Percentiles rank a stretch among this genome's conserved stretches.
These are phyloP conservation scores for Endocarpon pusillum DNA, from an alignment of 495 filamentous ascomycete species.

Conservation along the genomic window DNA sequence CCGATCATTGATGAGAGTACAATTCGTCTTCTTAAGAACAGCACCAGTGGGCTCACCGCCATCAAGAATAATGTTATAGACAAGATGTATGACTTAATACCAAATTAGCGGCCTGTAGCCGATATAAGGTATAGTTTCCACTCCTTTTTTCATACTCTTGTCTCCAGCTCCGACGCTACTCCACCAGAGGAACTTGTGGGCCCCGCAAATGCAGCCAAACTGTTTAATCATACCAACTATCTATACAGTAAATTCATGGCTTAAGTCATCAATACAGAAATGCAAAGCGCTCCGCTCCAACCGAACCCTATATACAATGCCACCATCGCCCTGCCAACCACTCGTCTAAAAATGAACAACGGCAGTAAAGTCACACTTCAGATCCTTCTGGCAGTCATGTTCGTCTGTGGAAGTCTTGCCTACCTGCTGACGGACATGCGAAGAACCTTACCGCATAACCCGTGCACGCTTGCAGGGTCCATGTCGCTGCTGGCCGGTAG, in stretches of 20 bases:
- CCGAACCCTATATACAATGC: no score
- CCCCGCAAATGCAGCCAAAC: neutral
- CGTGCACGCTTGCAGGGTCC: conserved; percentile 16
- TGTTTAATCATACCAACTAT: neutral
- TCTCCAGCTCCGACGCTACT: neutral
- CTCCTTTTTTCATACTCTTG: neutral
- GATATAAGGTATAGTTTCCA: neutral
- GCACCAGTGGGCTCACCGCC: neutral
- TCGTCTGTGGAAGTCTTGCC: neutral
- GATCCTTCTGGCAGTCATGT: neutral
- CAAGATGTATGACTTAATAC: neutral
- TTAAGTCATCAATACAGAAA: neutral
- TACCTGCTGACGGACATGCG: neutral
- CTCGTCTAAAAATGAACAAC: neutral
- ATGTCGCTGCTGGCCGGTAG: conserved; percentile 16
- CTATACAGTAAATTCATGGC: neutral
- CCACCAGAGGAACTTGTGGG: neutral
- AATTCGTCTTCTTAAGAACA: neutral
- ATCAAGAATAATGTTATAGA: neutral
- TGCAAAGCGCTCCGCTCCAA: no score
- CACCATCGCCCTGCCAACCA: neutral
- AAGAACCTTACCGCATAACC: conserved; percentile 3
- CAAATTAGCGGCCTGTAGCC: neutral
- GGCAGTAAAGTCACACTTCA: neutral
- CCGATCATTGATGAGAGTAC: neutral